A percentile compares a stretch with the other conserved stretches of the same genome.
Evolutionary conservation across 2,329 filamentous ascomycete genomes (phyloP).

Genomic region (Colletotrichum simmondsii): DNA sequence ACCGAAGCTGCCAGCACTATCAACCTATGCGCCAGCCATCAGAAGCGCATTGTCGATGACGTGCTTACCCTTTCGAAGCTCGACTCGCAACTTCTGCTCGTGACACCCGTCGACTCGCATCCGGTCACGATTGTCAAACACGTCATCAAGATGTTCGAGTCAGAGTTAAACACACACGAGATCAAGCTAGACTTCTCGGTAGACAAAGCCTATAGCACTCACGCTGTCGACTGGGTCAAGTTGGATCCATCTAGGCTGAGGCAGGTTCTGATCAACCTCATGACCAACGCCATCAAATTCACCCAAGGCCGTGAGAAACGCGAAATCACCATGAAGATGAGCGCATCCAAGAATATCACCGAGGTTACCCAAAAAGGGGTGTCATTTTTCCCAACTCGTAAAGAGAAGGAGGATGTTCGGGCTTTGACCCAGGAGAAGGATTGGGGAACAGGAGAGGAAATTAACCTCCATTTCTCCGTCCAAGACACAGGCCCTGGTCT

Average conservation of each 20-base stretch:
- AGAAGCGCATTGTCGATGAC: slow-evolving; percentile 78
- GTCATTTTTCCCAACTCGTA: slow-evolving; percentile 59
- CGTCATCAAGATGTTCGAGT: slow-evolving; percentile 82
- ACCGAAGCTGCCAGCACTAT: slow-evolving; percentile 86
- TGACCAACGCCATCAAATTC: slow-evolving; percentile 75
- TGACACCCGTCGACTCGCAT: slow-evolving; percentile 77
- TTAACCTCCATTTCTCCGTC: slow-evolving; percentile 79
- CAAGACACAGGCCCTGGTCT: slow-evolving; percentile 77
- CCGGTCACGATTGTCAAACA: slow-evolving; percentile 75
- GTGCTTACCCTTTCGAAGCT: slow-evolving; percentile 76
- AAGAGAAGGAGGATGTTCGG: slow-evolving; percentile 51
- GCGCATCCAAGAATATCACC: slow-evolving; percentile 66
- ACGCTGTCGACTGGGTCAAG: slow-evolving; percentile 77
- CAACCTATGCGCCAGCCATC: slow-evolving; percentile 81
- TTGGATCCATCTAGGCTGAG: slow-evolving; percentile 80
- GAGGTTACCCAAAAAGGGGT: slow-evolving; percentile 52
- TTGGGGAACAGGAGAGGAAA: slow-evolving; percentile 77
- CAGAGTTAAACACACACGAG: slow-evolving; percentile 76
- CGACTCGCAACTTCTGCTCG: slow-evolving; percentile 76
- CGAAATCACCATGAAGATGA: slow-evolving; percentile 72
- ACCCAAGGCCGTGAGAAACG: slow-evolving; percentile 69
- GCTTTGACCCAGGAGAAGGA: slow-evolving; percentile 66
- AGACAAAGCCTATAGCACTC: slow-evolving; percentile 72
- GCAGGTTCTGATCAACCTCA: slow-evolving; percentile 81
- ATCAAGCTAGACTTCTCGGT: slow-evolving; percentile 78